Evolutionary conservation across 306 rosid genomes (phyloP), one percentile per base, ranked within the genome.

Genomic region (Cucurbita moschata): DNA sequence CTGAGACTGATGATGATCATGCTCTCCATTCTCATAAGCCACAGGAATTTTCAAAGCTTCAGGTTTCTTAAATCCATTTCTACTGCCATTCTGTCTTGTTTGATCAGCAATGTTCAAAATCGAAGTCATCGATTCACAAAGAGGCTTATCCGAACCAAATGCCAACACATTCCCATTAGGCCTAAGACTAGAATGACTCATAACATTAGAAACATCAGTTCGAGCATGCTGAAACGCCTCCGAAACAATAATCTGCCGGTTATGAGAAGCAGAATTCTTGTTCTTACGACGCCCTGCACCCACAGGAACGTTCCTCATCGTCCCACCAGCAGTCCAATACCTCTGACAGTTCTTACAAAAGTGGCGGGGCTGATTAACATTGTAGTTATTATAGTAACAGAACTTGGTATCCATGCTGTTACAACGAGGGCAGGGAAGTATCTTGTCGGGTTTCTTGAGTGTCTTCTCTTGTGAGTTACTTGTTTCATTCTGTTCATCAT

Each of bases 211-310:
- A 68, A 63, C 77, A 63, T 79, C 81, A 4, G 73, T 15, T 65
- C 47, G 83, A 40, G 78, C 77, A 46, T 66, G 77, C 58, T 81
- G 83, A 37, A 79, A 42, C 35, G 82, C 76, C 69, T 81, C 85
- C 10, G 85, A 64, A 51, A 82, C 88, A 71, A 72, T 74, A 18
- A 84, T 77, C 80, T 82, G 85, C 42, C 83, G 85, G 40, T 75
- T 81, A 46, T 84, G 88, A 23, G 85, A 77, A 58, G 81, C 72
- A 3, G 88, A 74, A 58, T 77, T 81, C 66, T 84, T 84, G 79
- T 84, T 84, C 85, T 84, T 84, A 1, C 88, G 88, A 47, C 88
- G 88, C 10, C 88, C 88, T 10, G 88, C 88, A 39, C 88, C 88
- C 43, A 84, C 88, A 1, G 88, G 88, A 11, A 84, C 88, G 40